These are phyloP conservation scores for Aechmea fasciata DNA, from an alignment of 176 grass and related monocot species.

Conservation along the genomic window DNA sequence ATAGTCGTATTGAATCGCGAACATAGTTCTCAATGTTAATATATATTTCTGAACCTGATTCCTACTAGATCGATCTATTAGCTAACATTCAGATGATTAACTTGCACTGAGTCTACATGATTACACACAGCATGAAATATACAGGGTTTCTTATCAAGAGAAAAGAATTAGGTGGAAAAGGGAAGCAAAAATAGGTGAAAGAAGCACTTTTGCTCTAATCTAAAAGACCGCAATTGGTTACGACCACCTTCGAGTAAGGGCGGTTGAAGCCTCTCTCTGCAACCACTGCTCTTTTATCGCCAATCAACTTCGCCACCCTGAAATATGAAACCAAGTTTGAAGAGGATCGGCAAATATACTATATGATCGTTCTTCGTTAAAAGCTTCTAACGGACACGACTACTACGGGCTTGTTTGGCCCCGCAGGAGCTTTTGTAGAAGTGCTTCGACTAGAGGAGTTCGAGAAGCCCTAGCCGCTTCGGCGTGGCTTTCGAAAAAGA, in stretches of 20 bases:
- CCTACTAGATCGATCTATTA: too few species aligned
- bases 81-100: too few species aligned
- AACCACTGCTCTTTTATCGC: conserved; percentile 89
- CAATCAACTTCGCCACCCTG: conserved; percentile 93
- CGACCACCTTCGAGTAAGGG: conserved; percentile 67
- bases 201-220: conserved; percentile 10
- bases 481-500: too few species aligned
- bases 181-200: not conserved
- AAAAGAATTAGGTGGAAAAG: not conserved
- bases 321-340: not conserved
- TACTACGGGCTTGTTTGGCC: not conserved
- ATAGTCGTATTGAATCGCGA: too few species aligned
- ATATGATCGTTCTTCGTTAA: not conserved
- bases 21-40: too few species aligned
- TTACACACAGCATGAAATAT: too few species aligned
- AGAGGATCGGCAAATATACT: not conserved
- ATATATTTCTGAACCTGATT: too few species aligned
- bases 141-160: too few species aligned
- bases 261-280: conserved; percentile 84
- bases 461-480: too few species aligned
- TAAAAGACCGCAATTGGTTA: conserved; percentile 60
- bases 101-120: too few species aligned
- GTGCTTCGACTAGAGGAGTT: too few species aligned
- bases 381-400: not conserved
- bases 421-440: too few species aligned